Conservation (phyloP, 2,329 filamentous ascomycete species). For the Pseudogymnoascus sp. region DNA sequence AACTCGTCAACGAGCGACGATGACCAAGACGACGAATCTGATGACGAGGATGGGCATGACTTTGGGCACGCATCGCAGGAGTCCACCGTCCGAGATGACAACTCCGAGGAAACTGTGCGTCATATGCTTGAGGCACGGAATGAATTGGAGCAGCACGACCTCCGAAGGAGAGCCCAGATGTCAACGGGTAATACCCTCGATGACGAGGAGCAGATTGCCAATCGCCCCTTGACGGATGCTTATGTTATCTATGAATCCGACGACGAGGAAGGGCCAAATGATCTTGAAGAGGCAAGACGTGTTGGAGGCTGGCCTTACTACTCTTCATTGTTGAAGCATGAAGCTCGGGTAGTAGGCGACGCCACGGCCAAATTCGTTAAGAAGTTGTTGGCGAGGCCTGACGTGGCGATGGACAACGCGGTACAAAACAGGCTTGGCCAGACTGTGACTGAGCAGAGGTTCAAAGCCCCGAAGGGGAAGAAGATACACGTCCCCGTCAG, state of each 20-base stretch:
- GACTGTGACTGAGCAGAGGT: slow-evolving; percentile 49
- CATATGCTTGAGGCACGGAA: slow-evolving; percentile 17
- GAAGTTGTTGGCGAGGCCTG: slow-evolving; percentile 22
- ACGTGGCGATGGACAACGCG: slow-evolving; percentile 42
- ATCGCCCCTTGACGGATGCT: slow-evolving; percentile 56
- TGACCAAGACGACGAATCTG: slow-evolving; percentile 62
- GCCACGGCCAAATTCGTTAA: not conserved
- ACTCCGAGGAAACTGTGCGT: slow-evolving; percentile 19
- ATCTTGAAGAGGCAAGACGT: slow-evolving; percentile 70
- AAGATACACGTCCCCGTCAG: slow-evolving; percentile 93
- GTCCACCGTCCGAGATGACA: slow-evolving; percentile 12
- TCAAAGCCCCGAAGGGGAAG: slow-evolving; percentile 74
- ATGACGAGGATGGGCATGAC: slow-evolving; percentile 40
- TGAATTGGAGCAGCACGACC: slow-evolving; percentile 20
- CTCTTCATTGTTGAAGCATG: slow-evolving; percentile 45
- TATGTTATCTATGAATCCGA: slow-evolving; percentile 89
- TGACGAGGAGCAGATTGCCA: slow-evolving; percentile 73
- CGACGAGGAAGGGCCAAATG: slow-evolving; percentile 68
- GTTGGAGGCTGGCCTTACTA: slow-evolving; percentile 73
- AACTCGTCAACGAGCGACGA: slow-evolving; percentile 73
- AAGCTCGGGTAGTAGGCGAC: slow-evolving; percentile 18
- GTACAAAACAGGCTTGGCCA: slow-evolving; percentile 47
- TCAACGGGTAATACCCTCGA: slow-evolving; percentile 48
- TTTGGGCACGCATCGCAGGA: slow-evolving; percentile 12
- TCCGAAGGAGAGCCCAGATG: slow-evolving; percentile 14